phyloP scores from a whole-genome alignment of 2,329 filamentous ascomycete species.

The Xylariaceae sp. region DNA sequence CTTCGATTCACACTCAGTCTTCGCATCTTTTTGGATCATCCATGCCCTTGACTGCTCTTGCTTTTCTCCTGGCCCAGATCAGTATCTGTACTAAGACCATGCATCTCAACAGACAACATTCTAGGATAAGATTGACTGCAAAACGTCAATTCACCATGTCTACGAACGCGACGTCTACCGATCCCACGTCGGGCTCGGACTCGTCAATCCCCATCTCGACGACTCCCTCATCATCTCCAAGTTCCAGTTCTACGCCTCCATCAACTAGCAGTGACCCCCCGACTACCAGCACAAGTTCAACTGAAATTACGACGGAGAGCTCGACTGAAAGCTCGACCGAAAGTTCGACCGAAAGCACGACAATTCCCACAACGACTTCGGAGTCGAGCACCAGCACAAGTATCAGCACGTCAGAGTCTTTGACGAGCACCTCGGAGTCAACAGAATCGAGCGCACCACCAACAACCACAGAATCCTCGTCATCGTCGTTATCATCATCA shows the following conservation, averaged over 20 bases:
- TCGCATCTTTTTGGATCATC: neutral
- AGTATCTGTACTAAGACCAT: constrained; percentile 33
- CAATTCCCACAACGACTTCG: constrained; percentile 6
- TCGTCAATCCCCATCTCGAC: constrained; percentile 7
- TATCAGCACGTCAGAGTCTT: neutral
- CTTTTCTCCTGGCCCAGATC: neutral
- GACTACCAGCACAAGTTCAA: constrained; percentile 9
- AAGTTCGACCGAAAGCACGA: neutral
- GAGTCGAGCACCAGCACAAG: constrained; percentile 6
- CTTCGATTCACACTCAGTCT: no score
- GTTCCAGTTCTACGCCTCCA: constrained; percentile 10
- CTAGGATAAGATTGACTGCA: constrained; percentile 16
- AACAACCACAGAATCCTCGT: neutral
- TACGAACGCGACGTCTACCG: constrained; percentile 7
- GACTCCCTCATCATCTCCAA: constrained; percentile 7
- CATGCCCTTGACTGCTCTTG: constrained; percentile 25
- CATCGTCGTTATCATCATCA: constrained; percentile 9
- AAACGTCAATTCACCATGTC: constrained; percentile 32
- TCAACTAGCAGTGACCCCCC: constrained; percentile 6
- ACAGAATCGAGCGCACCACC: neutral
- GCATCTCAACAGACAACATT: constrained; percentile 27
- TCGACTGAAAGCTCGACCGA: constrained; percentile 10
- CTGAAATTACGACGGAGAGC: constrained; percentile 15
- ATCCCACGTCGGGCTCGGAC: constrained; percentile 1
- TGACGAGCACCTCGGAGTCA: neutral